A percentile compares a stretch with the other conserved stretches of the same genome.
Conservation (phyloP, 2,329 filamentous ascomycete genomes). For the Calonectria ilicicola region DNA sequence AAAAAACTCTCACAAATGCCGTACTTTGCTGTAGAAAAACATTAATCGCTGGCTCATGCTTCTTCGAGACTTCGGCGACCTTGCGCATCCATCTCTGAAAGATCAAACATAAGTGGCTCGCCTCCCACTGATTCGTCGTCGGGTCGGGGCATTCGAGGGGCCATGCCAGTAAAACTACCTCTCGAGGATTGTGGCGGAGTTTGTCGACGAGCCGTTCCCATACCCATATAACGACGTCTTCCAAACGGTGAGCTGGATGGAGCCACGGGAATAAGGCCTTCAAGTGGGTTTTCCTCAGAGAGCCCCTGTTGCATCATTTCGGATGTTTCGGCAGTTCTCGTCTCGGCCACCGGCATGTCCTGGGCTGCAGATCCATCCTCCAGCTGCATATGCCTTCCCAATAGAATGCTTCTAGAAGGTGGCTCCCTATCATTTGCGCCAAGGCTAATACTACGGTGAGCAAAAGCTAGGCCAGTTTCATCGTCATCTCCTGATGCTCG, state of each 20-base stretch:
- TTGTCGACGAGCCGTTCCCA: constrained; percentile 52
- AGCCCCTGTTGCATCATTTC: constrained; percentile 56
- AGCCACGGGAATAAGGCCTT: constrained; percentile 54
- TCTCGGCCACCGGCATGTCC: constrained; percentile 50
- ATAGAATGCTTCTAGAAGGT: constrained; percentile 73
- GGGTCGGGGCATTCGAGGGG: constrained; percentile 52
- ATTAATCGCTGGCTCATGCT: constrained; percentile 52
- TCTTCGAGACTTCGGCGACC: constrained; percentile 71
- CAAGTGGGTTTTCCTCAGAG: constrained; percentile 60
- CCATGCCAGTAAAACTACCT: constrained; percentile 59
- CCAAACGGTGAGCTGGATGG: constrained; percentile 60
- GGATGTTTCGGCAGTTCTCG: constrained; percentile 52
- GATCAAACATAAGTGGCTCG: constrained; percentile 78
- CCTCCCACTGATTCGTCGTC: constrained; percentile 69
- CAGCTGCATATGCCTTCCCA: constrained; percentile 58
- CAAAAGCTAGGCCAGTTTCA: constrained; percentile 70
- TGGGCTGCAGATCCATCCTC: constrained; percentile 46
- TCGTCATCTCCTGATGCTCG: constrained; percentile 68
- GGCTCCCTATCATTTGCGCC: constrained; percentile 74
- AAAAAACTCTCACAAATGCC: constrained; percentile 54
- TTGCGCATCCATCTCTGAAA: constrained; percentile 76
- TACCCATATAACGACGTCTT: constrained; percentile 59
- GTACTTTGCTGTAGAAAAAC: constrained; percentile 45
- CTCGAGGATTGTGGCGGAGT: constrained; percentile 59
- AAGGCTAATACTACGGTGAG: constrained; percentile 75